Percentiles rank a stretch among this genome's conserved stretches.
phyloP scores from a whole-genome alignment of 2,329 filamentous ascomycete species.

The Colletotrichum ledebouriae region DNA sequence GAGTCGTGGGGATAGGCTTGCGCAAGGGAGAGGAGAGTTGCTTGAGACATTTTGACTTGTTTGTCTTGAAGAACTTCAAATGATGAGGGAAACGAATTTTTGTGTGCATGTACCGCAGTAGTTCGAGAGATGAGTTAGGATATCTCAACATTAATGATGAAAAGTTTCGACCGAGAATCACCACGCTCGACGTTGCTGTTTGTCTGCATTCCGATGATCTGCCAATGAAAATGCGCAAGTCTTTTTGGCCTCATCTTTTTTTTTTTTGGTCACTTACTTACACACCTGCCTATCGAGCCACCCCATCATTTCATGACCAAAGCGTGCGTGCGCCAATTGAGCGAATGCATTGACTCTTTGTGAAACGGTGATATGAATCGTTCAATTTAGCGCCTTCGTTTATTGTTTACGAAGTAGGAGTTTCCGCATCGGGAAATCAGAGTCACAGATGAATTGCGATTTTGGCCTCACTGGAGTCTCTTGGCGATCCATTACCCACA shows the following conservation, averaged over 20 bases:
- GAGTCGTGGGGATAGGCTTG: constrained; percentile 31
- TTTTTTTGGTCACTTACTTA: background rate
- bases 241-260: background rate
- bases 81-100: background rate
- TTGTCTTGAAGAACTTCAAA: too few relatives aligned
- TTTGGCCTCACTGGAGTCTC: constrained; percentile 24
- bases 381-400: background rate
- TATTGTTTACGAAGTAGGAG: background rate
- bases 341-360: too few relatives aligned
- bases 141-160: too few relatives aligned
- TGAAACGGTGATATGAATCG: too few relatives aligned
- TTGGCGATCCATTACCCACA: constrained; percentile 2
- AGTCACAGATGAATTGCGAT: background rate
- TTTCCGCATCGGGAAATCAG: background rate
- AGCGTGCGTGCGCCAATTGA: background rate
- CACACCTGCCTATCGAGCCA: too few relatives aligned
- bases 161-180: too few relatives aligned
- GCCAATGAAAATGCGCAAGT: too few relatives aligned
- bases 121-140: background rate
- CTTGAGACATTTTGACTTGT: constrained; percentile 21
- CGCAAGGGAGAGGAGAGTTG: constrained; percentile 24
- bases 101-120: background rate
- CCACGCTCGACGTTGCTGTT: background rate
- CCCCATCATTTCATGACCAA: background rate
- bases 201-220: too few relatives aligned